These are phyloP conservation scores for Mangifera indica DNA, from an alignment of 345 rosid genomes.

Conservation along the genomic window DNA sequence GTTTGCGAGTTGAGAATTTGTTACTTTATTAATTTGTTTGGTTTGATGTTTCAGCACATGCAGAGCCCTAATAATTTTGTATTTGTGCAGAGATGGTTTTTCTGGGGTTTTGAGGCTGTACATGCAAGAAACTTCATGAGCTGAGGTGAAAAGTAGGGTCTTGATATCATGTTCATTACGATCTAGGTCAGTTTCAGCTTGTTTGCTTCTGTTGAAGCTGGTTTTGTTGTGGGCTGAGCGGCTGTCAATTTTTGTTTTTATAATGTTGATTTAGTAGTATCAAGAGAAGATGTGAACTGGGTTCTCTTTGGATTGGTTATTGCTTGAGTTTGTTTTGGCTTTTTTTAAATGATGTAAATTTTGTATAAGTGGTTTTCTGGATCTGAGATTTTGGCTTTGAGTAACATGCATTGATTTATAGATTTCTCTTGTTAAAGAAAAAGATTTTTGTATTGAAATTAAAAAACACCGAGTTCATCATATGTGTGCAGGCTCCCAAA, in stretches of 20 bases:
- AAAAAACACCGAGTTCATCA: neutral
- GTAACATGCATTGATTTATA: constrained; percentile 17
- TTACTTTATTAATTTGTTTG: neutral
- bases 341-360: neutral
- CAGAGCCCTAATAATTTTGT: constrained; percentile 24
- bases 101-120: constrained; percentile 29
- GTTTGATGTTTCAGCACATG: neutral
- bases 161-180: constrained; percentile 24
- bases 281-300: constrained; percentile 25
- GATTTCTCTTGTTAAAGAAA: neutral
- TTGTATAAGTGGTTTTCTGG: constrained; percentile 23
- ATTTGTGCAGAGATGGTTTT: constrained; percentile 22
- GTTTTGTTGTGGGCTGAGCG: constrained; percentile 16
- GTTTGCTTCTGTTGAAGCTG: constrained; percentile 1
- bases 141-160: constrained; percentile 34
- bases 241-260: constrained; percentile 5
- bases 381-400: constrained; percentile 22
- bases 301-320: constrained; percentile 23
- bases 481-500: neutral
- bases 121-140: constrained; percentile 19
- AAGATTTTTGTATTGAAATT: neutral
- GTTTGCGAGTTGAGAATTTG: constrained; percentile 24
- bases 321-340: constrained; percentile 12
- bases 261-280: constrained; percentile 9
- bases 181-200: constrained; percentile 19